Conservation (phyloP, 352 stramenopile genomes). For the Phytophthora pisi region DNA sequence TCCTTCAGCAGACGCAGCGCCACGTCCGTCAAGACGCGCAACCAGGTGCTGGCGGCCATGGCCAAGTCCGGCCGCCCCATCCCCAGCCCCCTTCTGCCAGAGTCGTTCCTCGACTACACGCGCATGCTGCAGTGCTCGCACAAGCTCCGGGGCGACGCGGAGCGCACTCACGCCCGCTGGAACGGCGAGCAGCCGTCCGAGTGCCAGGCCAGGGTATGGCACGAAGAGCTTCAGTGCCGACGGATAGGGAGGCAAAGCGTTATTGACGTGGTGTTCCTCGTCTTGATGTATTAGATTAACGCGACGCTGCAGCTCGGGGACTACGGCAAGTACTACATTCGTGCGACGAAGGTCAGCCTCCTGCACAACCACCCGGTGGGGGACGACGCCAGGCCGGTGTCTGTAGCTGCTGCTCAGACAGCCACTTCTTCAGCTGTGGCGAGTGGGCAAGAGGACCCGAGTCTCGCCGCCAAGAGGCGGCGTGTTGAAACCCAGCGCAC, state of each 20-base stretch:
- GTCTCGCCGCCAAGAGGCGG: slow-evolving; percentile 11
- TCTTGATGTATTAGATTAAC: slow-evolving; percentile 25
- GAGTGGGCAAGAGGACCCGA: not conserved
- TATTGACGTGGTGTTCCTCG: too few relatives aligned
- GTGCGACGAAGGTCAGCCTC: slow-evolving; percentile 33
- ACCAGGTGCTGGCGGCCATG: slow-evolving; percentile 35
- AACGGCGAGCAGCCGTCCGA: slow-evolving; percentile 36
- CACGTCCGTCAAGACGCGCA: slow-evolving; percentile 42
- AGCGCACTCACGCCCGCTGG: slow-evolving; percentile 9
- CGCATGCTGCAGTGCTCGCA: slow-evolving; percentile 38
- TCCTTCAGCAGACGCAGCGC: slow-evolving; percentile 30
- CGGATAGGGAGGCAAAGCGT: too few relatives aligned
- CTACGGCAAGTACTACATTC: slow-evolving; percentile 31
- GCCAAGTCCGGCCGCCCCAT: slow-evolving; percentile 14
- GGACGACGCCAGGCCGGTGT: not conserved
- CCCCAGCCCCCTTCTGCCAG: slow-evolving; percentile 23
- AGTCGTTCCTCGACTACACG: slow-evolving; percentile 41
- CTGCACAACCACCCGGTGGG: slow-evolving; percentile 39
- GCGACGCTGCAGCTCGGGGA: slow-evolving; percentile 35
- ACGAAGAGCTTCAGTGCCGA: not conserved
- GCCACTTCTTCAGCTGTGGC: not conserved
- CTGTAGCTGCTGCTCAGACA: not conserved
- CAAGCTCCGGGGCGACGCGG: slow-evolving; percentile 12
- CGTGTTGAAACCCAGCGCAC: slow-evolving; percentile 13
- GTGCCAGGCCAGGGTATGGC: slow-evolving; percentile 35